Conservation (phyloP, 225 moss, liverwort and hornwort genomes). For the Anthoceros angustus region DNA sequence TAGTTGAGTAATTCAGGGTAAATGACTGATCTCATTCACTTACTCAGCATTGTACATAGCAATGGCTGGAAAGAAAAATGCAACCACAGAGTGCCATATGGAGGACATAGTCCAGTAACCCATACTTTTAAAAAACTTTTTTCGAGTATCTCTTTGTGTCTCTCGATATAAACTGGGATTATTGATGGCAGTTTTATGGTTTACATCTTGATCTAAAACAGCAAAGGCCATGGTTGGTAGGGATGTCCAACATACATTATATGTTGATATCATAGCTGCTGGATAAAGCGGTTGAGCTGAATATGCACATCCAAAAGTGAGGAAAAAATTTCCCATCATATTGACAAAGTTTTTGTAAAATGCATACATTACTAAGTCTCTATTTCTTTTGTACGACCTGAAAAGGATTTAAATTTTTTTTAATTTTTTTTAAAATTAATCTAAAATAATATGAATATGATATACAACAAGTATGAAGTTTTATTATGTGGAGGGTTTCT, state of each 20-base stretch:
- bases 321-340: slow-evolving; percentile 38
- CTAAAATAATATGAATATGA: background rate
- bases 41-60: slow-evolving; percentile 23
- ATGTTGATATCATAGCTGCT: slow-evolving; percentile 34
- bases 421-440: background rate
- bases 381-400: slow-evolving; percentile 91
- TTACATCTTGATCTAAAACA: slow-evolving; percentile 52
- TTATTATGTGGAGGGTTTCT: background rate
- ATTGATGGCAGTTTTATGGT: slow-evolving; percentile 64
- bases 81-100: slow-evolving; percentile 54
- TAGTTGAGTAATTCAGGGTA: background rate
- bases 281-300: slow-evolving; percentile 51
- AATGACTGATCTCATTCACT: background rate
- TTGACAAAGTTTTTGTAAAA: slow-evolving; percentile 73
- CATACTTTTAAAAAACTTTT: slow-evolving; percentile 22
- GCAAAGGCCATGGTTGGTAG: slow-evolving; percentile 42
- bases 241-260: slow-evolving; percentile 70
- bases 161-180: slow-evolving; percentile 82
- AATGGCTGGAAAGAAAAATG: slow-evolving; percentile 41
- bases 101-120: slow-evolving; percentile 28
- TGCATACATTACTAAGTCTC: slow-evolving; percentile 50
- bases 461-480: background rate
- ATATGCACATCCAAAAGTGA: slow-evolving; percentile 50
- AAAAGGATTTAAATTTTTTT: background rate
- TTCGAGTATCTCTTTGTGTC: slow-evolving; percentile 48